Base-by-base conservation (phyloP, 345 rosid species). In the Aquilaria sinensis region DNA sequence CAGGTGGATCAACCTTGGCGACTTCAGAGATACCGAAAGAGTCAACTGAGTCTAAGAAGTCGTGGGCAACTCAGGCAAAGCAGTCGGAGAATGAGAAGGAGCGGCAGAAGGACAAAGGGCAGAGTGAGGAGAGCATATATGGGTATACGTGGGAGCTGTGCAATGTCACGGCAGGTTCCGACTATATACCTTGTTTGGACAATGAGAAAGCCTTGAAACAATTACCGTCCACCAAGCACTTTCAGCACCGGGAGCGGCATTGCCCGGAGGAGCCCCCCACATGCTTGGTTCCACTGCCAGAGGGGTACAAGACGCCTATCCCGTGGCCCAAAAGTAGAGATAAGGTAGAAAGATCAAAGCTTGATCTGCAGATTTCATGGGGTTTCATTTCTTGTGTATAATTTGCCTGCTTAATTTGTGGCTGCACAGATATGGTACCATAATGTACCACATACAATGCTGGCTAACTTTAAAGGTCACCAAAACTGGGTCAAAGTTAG, bases 401-500 rank as follows among this genome's bases (percentile, higher is more conserved):
- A 37, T 53, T 56, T 56, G 32, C 47, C 43, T 66, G 43, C 45
- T 67, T 53, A 53, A 63, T 4, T 1, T 65, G 65, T 63, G 70
- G 52, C 64, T 51, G 49, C 8, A 60, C 79, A 94, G 97, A 90
- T 94, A 82, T 90, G 99, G 99, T 94, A 90, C 63, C 86, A 78
- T 32, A 94, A 94, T 63, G 99, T 90, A 50, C 96, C 99, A 58
- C 88, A 90, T 72, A 77, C 88, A 51, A 62, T 12, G 77, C 77
- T 94, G 53, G 97, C 91, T 8, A 77, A 84, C 58, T 81, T 94
- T 65, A 94, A 94, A 74, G 97, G 97, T 59, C 99, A 90, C 61
- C 99, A 94, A 60, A 94, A 94, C 59, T 90, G 97, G 99, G 87
- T 94, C 16, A 90, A 90, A 77, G 88, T 90, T 45, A 78, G 88